Conservation (phyloP, 2,329 filamentous ascomycete genomes). For the Cladosporium sp. region DNA sequence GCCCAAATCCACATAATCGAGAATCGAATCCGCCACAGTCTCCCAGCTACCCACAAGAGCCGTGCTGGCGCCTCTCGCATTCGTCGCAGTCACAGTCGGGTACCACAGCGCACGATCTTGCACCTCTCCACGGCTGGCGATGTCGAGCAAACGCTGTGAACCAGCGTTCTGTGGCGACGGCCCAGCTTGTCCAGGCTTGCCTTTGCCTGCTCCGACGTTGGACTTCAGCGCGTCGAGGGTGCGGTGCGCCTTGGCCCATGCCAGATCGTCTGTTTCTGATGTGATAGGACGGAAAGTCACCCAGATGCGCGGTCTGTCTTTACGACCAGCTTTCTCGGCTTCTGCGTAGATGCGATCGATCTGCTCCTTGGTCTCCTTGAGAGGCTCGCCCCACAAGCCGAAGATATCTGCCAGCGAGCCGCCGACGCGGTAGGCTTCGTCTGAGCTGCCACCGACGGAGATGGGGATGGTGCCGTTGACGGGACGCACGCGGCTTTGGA, state of each 20-base stretch:
- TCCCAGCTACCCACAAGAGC: slow-evolving; percentile 58
- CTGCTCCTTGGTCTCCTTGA: slow-evolving; percentile 64
- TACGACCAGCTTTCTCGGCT: slow-evolving; percentile 55
- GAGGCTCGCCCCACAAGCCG: slow-evolving; percentile 63
- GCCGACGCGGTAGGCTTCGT: slow-evolving; percentile 61
- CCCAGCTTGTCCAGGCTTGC: slow-evolving; percentile 32
- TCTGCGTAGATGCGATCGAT: slow-evolving; percentile 62
- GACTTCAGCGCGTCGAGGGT: slow-evolving; percentile 55
- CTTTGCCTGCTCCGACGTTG: slow-evolving; percentile 37
- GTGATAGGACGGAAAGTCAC: slow-evolving; percentile 64
- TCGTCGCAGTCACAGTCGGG: slow-evolving; percentile 62
- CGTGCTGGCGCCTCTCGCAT: slow-evolving; percentile 60
- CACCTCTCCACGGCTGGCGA: slow-evolving; percentile 57
- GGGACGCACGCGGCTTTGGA: slow-evolving; percentile 56
- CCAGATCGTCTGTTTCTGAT: slow-evolving; percentile 62
- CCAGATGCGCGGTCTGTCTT: slow-evolving; percentile 61
- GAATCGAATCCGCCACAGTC: slow-evolving; percentile 55
- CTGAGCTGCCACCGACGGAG: slow-evolving; percentile 60
- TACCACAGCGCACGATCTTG: slow-evolving; percentile 65
- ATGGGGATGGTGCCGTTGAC: slow-evolving; percentile 57
- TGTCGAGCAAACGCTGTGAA: slow-evolving; percentile 59
- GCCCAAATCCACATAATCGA: slow-evolving; percentile 60
- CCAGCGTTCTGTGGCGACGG: slow-evolving; percentile 58
- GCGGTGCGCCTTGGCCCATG: slow-evolving; percentile 61
- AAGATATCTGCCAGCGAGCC: slow-evolving; percentile 62